Percentiles rank a stretch among this genome's conserved stretches.
These are phyloP conservation scores for Glutinoglossum americanum DNA, from an alignment of 495 filamentous ascomycete species.

Conservation along the genomic window DNA sequence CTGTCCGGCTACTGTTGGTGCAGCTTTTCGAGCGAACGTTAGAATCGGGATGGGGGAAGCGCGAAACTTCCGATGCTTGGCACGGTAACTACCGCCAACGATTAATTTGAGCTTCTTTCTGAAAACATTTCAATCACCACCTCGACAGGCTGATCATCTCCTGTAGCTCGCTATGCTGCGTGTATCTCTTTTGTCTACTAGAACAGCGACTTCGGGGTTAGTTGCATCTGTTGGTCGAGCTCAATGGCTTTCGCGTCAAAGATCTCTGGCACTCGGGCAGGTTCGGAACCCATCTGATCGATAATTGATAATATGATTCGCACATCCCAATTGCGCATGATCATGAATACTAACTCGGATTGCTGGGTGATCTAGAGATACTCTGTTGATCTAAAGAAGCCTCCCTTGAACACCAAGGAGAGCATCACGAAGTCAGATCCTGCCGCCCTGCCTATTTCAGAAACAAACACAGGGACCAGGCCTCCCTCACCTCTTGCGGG, in stretches of 20 bases:
- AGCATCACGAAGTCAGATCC: constrained; percentile 26
- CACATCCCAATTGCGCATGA: constrained; percentile 8
- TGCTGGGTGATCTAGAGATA: constrained; percentile 22
- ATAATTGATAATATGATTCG: background rate
- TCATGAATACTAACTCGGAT: constrained; percentile 1
- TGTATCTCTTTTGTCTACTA: constrained; percentile 36
- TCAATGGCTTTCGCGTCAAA: constrained; percentile 28
- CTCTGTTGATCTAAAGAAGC: constrained; percentile 35
- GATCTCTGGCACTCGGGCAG: background rate
- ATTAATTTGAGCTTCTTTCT: background rate
- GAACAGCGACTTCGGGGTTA: constrained; percentile 28
- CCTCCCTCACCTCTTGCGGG: constrained; percentile 10
- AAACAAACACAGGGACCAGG: constrained; percentile 23
- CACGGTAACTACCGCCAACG: background rate
- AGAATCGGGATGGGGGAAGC: background rate
- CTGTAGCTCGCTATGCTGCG: constrained; percentile 45
- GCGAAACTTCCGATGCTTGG: background rate
- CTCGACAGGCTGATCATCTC: background rate
- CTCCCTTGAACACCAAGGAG: constrained; percentile 15
- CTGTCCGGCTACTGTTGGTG: background rate
- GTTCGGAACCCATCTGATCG: background rate
- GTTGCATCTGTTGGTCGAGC: constrained; percentile 22
- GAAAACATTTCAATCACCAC: background rate
- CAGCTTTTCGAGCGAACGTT: background rate
- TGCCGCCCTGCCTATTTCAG: constrained; percentile 33